Conservation (phyloP, 306 rosid genomes). For the Cucurbita ficifolia region DNA sequence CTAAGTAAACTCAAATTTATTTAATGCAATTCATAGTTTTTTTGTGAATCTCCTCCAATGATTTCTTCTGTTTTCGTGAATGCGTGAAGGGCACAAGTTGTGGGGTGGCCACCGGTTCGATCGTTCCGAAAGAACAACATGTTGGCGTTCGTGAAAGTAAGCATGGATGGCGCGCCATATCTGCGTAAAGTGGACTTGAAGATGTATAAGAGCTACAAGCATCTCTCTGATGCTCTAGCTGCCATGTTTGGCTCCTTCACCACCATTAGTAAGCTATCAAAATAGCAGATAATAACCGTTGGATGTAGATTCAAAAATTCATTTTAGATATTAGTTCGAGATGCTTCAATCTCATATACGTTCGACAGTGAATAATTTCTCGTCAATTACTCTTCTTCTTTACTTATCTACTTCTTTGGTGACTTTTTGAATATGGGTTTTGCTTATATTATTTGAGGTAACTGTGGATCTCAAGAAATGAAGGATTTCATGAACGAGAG, state of each 20-base stretch:
- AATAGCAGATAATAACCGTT: no score
- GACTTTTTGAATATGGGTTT: neutral
- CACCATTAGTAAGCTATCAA: neutral
- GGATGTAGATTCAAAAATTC: no score
- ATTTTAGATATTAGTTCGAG: no score
- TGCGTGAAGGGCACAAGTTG: neutral
- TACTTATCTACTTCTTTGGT: neutral
- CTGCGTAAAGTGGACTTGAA: constrained; percentile 52
- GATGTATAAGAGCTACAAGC: constrained; percentile 31
- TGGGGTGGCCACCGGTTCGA: constrained; percentile 7
- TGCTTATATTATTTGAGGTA: constrained; percentile 23
- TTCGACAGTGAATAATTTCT: no score
- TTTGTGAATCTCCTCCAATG: neutral
- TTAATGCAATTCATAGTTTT: neutral
- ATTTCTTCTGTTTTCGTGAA: neutral
- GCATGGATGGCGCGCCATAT: constrained; percentile 28
- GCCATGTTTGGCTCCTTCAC: constrained; percentile 47
- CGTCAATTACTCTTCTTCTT: neutral
- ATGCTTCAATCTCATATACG: neutral
- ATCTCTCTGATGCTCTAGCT: constrained; percentile 42
- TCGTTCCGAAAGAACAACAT: constrained; percentile 4
- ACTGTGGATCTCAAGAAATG: constrained; percentile 73
- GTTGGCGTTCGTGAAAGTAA: constrained; percentile 27
- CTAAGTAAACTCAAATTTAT: constrained; percentile 40
- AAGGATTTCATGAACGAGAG: constrained; percentile 86